Evolutionary conservation across 768 basidiomycete species (phyloP), one percentile per base, ranked within the genome.

Genomic region (Omphalotus guepiniiformis): DNA sequence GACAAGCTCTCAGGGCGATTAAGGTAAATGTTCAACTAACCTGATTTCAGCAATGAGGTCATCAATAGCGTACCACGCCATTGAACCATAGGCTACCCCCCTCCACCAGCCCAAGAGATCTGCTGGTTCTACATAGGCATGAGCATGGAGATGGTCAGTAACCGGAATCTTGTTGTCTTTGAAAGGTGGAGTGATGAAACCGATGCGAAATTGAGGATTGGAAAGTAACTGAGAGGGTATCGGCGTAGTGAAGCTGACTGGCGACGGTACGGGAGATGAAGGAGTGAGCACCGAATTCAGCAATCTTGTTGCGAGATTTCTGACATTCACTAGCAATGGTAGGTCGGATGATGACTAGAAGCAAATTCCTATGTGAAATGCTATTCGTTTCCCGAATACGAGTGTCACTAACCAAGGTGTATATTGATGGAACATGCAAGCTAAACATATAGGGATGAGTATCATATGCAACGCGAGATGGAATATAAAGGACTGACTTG

Each of bases 21-120:
- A 26, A 19, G 42, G 37, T 23, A 52, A 19, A 28, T 39, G 40
- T 23, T 48, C 41, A 27, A 36, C 63, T 74, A 54, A 88, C 88
- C 88, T 72, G 55, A 89, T 89, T 62, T 89, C 86, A 16, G 87
- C 87, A 56, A 89, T 84, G 39, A 89, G 69, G 64, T 88, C 86
- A 50, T 88, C 84, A 40, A 88, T 75, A 29, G 75, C 66, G 60
- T 88, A 88, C 85, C 87, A 88, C 1, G 82, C 84, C 29, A 88
- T 49, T 6, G 81, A 70, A 8, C 81, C 73, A 61, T 82, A 88
- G 6, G 79, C 83, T 16, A 87, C 63, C 28, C 74, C 71, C 56
- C 87, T 70, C 78, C 80, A 84, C 86, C 85, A 90, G 42, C 85
- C 83, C 57, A 82, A 66, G 26, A 75, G 68, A 61, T 90, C 82